These are phyloP conservation scores for Tuber borchii DNA, from an alignment of 495 filamentous ascomycete genomes.

Conservation along the genomic window DNA sequence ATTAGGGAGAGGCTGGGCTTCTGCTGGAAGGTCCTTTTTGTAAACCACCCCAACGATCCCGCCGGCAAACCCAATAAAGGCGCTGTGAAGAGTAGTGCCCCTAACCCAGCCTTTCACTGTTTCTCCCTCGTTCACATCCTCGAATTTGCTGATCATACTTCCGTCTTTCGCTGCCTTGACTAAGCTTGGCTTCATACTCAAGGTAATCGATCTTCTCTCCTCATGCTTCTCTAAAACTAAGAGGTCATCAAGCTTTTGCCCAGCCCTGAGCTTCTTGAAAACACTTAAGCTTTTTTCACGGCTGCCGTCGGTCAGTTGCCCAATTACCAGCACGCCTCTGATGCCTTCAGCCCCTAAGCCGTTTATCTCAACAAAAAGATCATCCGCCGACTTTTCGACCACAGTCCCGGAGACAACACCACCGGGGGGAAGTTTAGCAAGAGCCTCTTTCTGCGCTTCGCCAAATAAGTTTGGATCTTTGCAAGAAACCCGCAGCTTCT, in stretches of 20 bases:
- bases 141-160: slow-evolving; percentile 58
- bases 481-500: slow-evolving; percentile 80
- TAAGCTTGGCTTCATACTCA: slow-evolving; percentile 75
- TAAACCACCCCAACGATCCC: slow-evolving; percentile 70
- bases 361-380: slow-evolving; percentile 69
- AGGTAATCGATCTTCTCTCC: slow-evolving; percentile 59
- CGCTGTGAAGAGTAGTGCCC: slow-evolving; percentile 67
- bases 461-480: slow-evolving; percentile 75
- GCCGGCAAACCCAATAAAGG: slow-evolving; percentile 77
- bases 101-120: slow-evolving; percentile 73
- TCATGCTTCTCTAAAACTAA: slow-evolving; percentile 73
- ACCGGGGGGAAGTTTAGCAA: slow-evolving; percentile 64
- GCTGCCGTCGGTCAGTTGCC: slow-evolving; percentile 77
- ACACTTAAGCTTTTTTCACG: slow-evolving; percentile 63
- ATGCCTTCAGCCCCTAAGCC: slow-evolving; percentile 49
- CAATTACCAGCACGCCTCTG: slow-evolving; percentile 65
- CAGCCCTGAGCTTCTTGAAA: slow-evolving; percentile 70
- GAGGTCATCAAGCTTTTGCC: slow-evolving; percentile 75
- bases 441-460: slow-evolving; percentile 63
- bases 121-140: slow-evolving; percentile 62
- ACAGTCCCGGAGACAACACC: slow-evolving; percentile 68
- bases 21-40: slow-evolving; percentile 64
- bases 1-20: slow-evolving; percentile 56
- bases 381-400: slow-evolving; percentile 74
- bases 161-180: slow-evolving; percentile 64